Base-by-base conservation (phyloP, 2,329 filamentous ascomycete genomes). In the Colletotrichum kahawae region DNA sequence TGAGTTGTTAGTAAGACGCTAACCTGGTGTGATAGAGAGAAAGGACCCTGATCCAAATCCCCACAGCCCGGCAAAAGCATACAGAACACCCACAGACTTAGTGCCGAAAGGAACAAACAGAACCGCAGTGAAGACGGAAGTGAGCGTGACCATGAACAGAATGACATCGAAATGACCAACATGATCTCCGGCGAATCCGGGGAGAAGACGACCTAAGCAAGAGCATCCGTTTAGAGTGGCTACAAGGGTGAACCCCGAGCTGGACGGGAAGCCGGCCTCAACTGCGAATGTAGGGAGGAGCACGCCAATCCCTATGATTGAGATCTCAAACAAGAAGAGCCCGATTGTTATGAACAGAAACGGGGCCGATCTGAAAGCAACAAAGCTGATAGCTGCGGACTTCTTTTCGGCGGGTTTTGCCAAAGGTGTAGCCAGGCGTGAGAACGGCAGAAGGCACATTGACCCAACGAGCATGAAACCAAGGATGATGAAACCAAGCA, bases 31-130 rank as follows among this genome's bases (percentile, higher is more conserved):
- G 2, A 88, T 81, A 0, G 85, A 86, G n/a, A 89, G 79, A 80
- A 86, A 89, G 0, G 85, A 85, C 0, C 87, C 88, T 4, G 86
- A 87, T 0, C 86, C 86, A 29, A 88, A 87, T 0, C 87, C 87
- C 79, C 87, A 89, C 1, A 88, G 78, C 0, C 84, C 86, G 4
- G 85, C 82, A 34, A 88, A 88, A 1, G 80, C 82, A 68, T 88
- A 88, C 4, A 89, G 78, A 0, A 84, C 85, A 1, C 78, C 80
- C 6, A 84, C 79, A 13, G 81, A 82, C 1, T 78, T 82, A 1
- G 84, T 82, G 2, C 85, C 87, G 77, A 87, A 85, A 0, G 87
- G 87, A 7, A 89, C 79, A 79, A 87, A 86, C 9, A 88, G 81
- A 0, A 80, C 82, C 0, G 82, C 83, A 82, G 87, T 88, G 8